These are phyloP conservation scores for Cladosporium sphaerospermum DNA, from an alignment of 2,329 filamentous ascomycete genomes.

Conservation along the genomic window DNA sequence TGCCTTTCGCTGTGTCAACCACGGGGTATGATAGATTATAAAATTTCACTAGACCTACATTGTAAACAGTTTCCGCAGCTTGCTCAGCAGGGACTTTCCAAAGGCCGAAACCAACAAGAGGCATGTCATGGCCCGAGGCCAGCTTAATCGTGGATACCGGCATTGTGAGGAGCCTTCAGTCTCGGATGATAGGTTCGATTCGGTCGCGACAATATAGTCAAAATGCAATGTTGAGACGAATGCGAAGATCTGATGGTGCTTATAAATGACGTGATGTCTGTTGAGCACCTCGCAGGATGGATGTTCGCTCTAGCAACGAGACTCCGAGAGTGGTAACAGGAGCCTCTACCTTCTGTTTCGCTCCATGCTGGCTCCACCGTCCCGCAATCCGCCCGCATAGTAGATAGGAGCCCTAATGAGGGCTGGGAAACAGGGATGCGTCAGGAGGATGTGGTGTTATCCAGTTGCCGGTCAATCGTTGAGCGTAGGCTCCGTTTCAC, in stretches of 20 bases:
- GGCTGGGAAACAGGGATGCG: too few species aligned
- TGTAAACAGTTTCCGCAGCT: constrained; percentile 66
- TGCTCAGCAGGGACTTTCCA: constrained; percentile 71
- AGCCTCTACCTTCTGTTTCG: not conserved
- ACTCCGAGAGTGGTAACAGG: not conserved
- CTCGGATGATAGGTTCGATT: too few species aligned
- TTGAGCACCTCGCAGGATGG: too few species aligned
- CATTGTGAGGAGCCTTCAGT: not conserved
- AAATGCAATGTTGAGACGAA: too few species aligned
- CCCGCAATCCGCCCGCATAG: not conserved
- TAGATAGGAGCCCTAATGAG: not conserved
- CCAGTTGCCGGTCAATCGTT: too few species aligned
- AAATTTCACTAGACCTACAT: constrained; percentile 28
- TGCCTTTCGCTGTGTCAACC: constrained; percentile 20
- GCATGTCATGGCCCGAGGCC: constrained; percentile 46
- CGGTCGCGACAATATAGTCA: too few species aligned
- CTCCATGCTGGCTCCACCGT: not conserved
- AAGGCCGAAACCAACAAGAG: constrained; percentile 65
- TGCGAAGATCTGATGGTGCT: too few species aligned
- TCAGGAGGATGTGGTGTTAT: too few species aligned
- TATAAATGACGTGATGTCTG: too few species aligned
- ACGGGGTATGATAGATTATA: too few species aligned
- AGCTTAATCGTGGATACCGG: constrained; percentile 14
- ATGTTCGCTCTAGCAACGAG: too few species aligned
- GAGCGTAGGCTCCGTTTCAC: too few species aligned